Percentiles rank a stretch among this genome's conserved stretches.
phyloP scores from a whole-genome alignment of 192 early-diverging fungal genomes.

The Backusella parvicylindrica region DNA sequence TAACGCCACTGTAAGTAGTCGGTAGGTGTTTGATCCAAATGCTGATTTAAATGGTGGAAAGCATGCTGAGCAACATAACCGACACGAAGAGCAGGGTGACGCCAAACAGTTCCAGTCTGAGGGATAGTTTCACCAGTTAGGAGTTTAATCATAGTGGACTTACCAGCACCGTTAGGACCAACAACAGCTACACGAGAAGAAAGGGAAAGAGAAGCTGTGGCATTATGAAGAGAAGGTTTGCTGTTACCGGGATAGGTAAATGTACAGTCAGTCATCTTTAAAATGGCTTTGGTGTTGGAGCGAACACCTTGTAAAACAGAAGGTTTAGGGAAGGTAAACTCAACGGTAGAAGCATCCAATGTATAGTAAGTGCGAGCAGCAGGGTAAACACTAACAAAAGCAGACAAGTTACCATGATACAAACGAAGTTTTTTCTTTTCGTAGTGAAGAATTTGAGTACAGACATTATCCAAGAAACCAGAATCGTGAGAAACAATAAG shows the following conservation, averaged over 20 bases:
- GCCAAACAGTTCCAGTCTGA: constrained; percentile 67
- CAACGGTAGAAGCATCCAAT: constrained; percentile 62
- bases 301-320: constrained; percentile 75
- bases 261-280: constrained; percentile 70
- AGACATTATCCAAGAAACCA: constrained; percentile 75
- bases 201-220: constrained; percentile 65
- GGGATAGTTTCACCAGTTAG: constrained; percentile 71
- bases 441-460: constrained; percentile 77
- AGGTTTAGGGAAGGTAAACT: constrained; percentile 76
- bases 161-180: constrained; percentile 84
- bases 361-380: constrained; percentile 78
- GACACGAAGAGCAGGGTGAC: constrained; percentile 83
- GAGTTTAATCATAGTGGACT: constrained; percentile 82
- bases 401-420: constrained; percentile 76
- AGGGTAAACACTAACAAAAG: constrained; percentile 71
- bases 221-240: constrained; percentile 57
- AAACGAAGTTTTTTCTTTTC: constrained; percentile 73
- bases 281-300: constrained; percentile 74
- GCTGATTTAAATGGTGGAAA: constrained; percentile 84
- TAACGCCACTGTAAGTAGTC: constrained; percentile 86
- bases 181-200: constrained; percentile 79
- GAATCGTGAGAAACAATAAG: constrained; percentile 84
- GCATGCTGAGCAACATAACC: constrained; percentile 87
- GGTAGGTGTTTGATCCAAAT: constrained; percentile 80
- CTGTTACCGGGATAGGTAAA: constrained; percentile 73